Evolutionary conservation across 192 early-diverging fungal species (phyloP), one percentile per base, ranked within the genome.

Genomic region (Irineochytrium annulatum): DNA sequence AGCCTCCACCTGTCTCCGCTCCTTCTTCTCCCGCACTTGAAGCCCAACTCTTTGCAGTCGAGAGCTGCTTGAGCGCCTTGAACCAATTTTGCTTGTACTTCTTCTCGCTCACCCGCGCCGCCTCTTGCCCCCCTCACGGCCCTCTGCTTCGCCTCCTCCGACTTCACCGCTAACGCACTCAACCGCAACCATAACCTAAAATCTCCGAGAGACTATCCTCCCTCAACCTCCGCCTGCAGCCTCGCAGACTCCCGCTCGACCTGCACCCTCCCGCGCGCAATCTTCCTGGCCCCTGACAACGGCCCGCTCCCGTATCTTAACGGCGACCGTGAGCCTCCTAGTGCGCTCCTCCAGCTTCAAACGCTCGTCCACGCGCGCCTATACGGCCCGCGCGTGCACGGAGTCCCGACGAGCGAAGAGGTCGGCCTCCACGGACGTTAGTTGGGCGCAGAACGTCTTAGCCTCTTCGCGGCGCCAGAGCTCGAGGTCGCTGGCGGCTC

Each of bases 381-480:
- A 19, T 11, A 77, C 39, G 13, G 44, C 24, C 0, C 16, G 39
- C 32, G 69, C 71, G 3, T 72, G 66, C 35, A 67, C 66, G 20
- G 26, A 19, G 37, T 77, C 72, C 19, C 73, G 62, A 3, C n/a
- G n/a, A 32, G 52, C 24, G 48, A 55, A 77, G 34, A 76, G 61
- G 28, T 62, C 54, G 28, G 16, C 17, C 49, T 81, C 73, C 14
- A 70, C 61, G 8, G 34, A 19, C 28, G 56, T 33, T 13, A 81
- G 58, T 20, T 77, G 62, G 1, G 34, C 13, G 22, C 62, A 52
- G 56, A 81, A 81, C 31, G 68, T 65, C n/a, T 45, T 34, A 51
- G 74, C 68, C 37, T 81, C 65, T n/a, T 64, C 61, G 24, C 62
- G 52, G 20, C 68, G 58, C 79, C 79, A 81, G 8, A 81, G 34